Evolutionary conservation across 2,329 filamentous ascomycete genomes (phyloP).

Genomic region (Calonectria multiphialidica): DNA sequence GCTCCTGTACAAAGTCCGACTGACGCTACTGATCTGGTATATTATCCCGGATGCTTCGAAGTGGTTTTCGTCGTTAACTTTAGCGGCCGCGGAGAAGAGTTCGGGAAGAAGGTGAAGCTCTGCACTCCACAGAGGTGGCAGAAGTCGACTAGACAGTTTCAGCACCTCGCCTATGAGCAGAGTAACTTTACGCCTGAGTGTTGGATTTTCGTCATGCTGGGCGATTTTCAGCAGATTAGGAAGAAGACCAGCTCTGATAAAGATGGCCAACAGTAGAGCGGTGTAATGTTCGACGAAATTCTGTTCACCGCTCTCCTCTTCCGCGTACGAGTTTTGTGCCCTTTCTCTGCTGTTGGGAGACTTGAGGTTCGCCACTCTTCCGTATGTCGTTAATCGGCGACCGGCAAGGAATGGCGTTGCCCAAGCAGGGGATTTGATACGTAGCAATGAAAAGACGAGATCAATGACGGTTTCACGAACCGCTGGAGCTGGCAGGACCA

Average conservation of each 20-base stretch:
- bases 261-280: constrained; percentile 84
- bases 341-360: constrained; percentile 64
- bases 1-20: constrained; percentile 88
- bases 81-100: constrained; percentile 81
- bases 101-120: constrained; percentile 90
- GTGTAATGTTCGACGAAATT: constrained; percentile 96
- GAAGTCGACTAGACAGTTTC: constrained; percentile 86
- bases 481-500: constrained; percentile 67
- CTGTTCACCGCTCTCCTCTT: constrained; percentile 78
- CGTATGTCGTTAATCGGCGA: constrained; percentile 92
- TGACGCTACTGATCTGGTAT: constrained; percentile 98
- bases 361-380: constrained; percentile 89
- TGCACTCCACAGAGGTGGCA: constrained; percentile 86
- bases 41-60: constrained; percentile 90
- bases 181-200: constrained; percentile 88
- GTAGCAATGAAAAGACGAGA: constrained; percentile 81
- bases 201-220: constrained; percentile 74
- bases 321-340: constrained; percentile 65
- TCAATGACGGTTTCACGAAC: constrained; percentile 86
- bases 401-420: constrained; percentile 96
- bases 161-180: constrained; percentile 91
- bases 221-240: constrained; percentile 73
- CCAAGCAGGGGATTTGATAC: constrained; percentile 94
- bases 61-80: constrained; percentile 77
- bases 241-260: constrained; percentile 85